Conservation (phyloP, 345 rosid genomes). For the Eucalyptus leucophloia region DNA sequence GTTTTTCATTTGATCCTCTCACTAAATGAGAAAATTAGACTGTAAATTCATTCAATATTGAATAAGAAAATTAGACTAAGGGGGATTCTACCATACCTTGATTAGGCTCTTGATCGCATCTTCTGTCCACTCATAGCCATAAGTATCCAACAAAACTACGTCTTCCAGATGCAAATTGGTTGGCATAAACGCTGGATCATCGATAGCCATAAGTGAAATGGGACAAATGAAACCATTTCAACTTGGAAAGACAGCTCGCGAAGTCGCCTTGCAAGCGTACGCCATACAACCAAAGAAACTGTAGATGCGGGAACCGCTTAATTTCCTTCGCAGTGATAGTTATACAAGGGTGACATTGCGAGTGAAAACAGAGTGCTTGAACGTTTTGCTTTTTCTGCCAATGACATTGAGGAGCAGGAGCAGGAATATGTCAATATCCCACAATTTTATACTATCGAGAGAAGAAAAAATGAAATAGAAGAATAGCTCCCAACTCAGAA, state of each 20-base stretch:
- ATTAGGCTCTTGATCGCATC: neutral
- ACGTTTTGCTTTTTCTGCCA: neutral
- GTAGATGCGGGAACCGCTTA: neutral
- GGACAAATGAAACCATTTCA: rapidly evolving
- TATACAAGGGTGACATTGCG: rapidly evolving
- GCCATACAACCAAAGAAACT: rapidly evolving
- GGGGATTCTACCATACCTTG: neutral
- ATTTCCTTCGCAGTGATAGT: neutral
- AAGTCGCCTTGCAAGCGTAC: rapidly evolving
- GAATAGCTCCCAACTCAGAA: neutral
- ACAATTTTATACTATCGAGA: neutral
- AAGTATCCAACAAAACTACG: rapidly evolving
- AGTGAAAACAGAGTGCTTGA: neutral
- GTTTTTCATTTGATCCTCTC: neutral
- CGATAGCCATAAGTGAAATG: rapidly evolving
- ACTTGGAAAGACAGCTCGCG: neutral
- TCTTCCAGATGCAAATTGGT: neutral
- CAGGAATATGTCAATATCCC: neutral
- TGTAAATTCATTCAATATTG: neutral
- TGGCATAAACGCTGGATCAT: neutral
- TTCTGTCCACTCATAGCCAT: rapidly evolving
- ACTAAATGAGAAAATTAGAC: neutral
- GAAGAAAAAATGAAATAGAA: neutral
- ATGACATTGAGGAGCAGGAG: neutral
- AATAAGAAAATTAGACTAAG: neutral